Evolutionary conservation across 2,329 filamentous ascomycete species (phyloP).

Genomic region (Diaporthe sp.): DNA sequence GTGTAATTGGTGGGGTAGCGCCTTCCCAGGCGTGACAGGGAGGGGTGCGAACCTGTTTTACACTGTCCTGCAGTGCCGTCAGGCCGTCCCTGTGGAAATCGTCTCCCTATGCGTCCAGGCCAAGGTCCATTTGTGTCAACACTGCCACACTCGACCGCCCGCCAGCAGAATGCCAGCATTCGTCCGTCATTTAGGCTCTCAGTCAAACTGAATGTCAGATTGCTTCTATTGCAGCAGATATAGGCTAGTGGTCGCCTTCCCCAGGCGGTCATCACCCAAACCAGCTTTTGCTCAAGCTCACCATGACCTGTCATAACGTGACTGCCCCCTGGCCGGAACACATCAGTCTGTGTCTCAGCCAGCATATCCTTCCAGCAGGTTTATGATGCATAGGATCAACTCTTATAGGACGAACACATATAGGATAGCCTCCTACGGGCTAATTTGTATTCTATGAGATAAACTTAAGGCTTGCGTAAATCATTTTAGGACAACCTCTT

Average conservation of each 20-base stretch:
- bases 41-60: slow-evolving; percentile 13
- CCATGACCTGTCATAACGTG: background rate
- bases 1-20: slow-evolving; percentile 12
- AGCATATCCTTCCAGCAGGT: background rate
- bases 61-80: slow-evolving; percentile 1
- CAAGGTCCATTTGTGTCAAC: slow-evolving; percentile 9
- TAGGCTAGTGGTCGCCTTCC: background rate
- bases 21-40: background rate
- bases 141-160: slow-evolving; percentile 16
- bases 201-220: background rate
- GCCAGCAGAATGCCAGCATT: background rate
- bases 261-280: background rate
- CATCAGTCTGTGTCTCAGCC: background rate
- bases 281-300: background rate
- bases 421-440: background rate
- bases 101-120: slow-evolving; percentile 13
- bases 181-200: slow-evolving; percentile 15
- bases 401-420: background rate
- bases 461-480: background rate
- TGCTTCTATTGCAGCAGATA: slow-evolving; percentile 18
- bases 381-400: background rate
- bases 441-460: background rate
- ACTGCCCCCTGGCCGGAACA: background rate
- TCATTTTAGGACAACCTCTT: no score
- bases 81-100: slow-evolving; percentile 7